A percentile compares a stretch with the other conserved stretches of the same genome.
phyloP scores from a whole-genome alignment of 768 basidiomycete genomes.

The Cystofilobasidium capitatum region DNA sequence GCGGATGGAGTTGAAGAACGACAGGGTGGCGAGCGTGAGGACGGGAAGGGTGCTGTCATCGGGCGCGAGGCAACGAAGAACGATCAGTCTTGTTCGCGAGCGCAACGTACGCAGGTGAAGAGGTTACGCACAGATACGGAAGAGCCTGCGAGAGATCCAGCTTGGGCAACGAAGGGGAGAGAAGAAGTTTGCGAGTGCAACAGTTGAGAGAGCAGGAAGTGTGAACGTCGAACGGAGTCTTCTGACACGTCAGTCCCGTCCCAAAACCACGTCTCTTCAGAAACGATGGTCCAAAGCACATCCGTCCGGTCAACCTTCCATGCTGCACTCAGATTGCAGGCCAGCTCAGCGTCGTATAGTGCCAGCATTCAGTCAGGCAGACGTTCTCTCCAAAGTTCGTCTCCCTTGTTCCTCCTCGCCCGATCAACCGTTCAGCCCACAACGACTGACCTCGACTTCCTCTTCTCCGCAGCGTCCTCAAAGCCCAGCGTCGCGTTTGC shows the following conservation, averaged over 20 bases:
- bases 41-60: not conserved
- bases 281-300: no score
- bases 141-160: not conserved
- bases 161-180: not conserved
- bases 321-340: no score
- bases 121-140: not conserved
- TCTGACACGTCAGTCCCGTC: no score
- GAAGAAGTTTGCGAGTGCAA: not conserved
- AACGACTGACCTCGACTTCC: not conserved
- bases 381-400: not conserved
- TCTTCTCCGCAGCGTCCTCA: not conserved
- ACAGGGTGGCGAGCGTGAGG: not conserved
- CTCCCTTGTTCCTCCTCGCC: not conserved
- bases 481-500: constrained; percentile 17
- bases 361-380: not conserved
- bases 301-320: no score
- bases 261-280: no score
- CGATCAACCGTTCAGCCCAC: constrained; percentile 5
- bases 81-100: not conserved
- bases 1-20: not conserved
- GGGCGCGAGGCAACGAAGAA: not conserved
- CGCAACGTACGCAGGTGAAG: not conserved
- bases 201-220: no score
- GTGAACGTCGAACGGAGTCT: no score
- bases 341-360: no score